phyloP scores from a whole-genome alignment of 2,329 filamentous ascomycete species.

The Aspergillus japonicus region DNA sequence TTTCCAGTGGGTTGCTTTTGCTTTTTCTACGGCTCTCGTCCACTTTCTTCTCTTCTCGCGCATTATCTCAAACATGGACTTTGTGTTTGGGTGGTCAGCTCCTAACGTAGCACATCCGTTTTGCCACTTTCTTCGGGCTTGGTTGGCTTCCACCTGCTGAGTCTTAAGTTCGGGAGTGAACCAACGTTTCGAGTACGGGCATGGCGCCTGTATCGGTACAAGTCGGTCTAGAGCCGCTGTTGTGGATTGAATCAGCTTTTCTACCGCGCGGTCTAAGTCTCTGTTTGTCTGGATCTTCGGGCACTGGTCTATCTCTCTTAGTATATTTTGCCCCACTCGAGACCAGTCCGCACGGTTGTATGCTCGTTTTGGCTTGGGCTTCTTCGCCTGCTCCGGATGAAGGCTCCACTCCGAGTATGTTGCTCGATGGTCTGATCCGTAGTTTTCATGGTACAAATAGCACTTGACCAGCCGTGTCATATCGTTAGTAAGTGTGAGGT shows the following conservation, averaged over 20 bases:
- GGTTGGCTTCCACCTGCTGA: slow-evolving; percentile 22
- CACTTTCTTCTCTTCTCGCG: slow-evolving; percentile 16
- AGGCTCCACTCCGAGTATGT: not conserved
- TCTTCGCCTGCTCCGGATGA: not conserved
- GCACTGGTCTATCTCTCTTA: slow-evolving; percentile 8
- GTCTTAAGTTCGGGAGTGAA: slow-evolving; percentile 25
- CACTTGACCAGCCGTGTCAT: not conserved
- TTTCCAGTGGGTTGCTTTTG: slow-evolving; percentile 21
- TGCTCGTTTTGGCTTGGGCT: slow-evolving; percentile 11
- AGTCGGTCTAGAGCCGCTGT: slow-evolving; percentile 13
- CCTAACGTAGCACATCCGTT: slow-evolving; percentile 8
- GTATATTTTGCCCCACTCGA: slow-evolving; percentile 11
- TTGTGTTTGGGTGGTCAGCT: slow-evolving; percentile 5
- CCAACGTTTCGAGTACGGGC: slow-evolving; percentile 26
- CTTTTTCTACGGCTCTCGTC: slow-evolving; percentile 23
- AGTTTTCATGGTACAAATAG: not conserved
- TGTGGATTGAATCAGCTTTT: slow-evolving; percentile 1
- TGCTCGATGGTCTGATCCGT: not conserved
- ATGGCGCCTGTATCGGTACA: slow-evolving; percentile 10
- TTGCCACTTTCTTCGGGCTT: slow-evolving; percentile 22
- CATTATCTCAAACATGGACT: slow-evolving; percentile 15
- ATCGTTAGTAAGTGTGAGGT: not conserved
- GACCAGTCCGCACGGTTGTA: slow-evolving; percentile 16
- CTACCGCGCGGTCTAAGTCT: slow-evolving; percentile 8
- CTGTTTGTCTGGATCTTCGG: slow-evolving; percentile 7